A percentile compares a stretch with the other conserved stretches of the same genome.
Conservation (phyloP, 1,284 basidiomycete species). For the Trichosporon sp. region DNA sequence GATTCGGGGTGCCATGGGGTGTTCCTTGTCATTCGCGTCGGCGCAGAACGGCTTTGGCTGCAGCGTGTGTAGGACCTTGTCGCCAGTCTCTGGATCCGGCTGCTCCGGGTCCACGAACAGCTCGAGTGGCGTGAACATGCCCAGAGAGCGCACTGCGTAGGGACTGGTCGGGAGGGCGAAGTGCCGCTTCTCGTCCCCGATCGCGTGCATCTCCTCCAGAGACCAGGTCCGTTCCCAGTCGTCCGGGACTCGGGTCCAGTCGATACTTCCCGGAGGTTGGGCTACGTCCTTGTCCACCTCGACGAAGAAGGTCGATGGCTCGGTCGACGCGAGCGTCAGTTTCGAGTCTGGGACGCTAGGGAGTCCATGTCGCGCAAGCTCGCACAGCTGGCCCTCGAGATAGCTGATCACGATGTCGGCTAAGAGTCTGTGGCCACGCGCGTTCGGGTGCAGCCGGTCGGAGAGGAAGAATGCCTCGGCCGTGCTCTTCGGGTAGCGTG, state of each 20-base stretch:
- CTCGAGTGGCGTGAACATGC: slow-evolving; percentile 43
- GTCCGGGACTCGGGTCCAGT: slow-evolving; percentile 34
- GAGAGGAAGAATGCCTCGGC: slow-evolving; percentile 48
- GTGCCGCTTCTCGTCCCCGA: slow-evolving; percentile 42
- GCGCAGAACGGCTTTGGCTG: slow-evolving; percentile 55
- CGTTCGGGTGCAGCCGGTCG: slow-evolving; percentile 54
- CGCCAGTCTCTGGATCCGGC: slow-evolving; percentile 39
- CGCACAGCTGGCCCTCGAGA: slow-evolving; percentile 56
- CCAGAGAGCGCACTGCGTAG: slow-evolving; percentile 46
- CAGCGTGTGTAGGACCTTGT: slow-evolving; percentile 42
- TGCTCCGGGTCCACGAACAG: slow-evolving; percentile 47
- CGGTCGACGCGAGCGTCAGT: slow-evolving; percentile 44
- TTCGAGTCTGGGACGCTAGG: slow-evolving; percentile 35
- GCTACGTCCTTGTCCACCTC: slow-evolving; percentile 31
- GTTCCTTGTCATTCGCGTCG: slow-evolving; percentile 51
- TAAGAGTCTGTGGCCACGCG: slow-evolving; percentile 52
- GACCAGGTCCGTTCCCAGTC: slow-evolving; percentile 52
- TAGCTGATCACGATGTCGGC: slow-evolving; percentile 54
- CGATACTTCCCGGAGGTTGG: slow-evolving; percentile 8
- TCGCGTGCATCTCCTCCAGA: slow-evolving; percentile 33
- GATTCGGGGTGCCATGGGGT: slow-evolving; percentile 49
- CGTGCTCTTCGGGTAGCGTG: slow-evolving; percentile 49
- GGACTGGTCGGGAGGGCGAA: slow-evolving; percentile 48
- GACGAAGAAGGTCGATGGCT: slow-evolving; percentile 41
- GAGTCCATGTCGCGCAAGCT: slow-evolving; percentile 46